Conservation (phyloP, 2,329 filamentous ascomycete genomes). For the Rhynchosporium graminicola region DNA sequence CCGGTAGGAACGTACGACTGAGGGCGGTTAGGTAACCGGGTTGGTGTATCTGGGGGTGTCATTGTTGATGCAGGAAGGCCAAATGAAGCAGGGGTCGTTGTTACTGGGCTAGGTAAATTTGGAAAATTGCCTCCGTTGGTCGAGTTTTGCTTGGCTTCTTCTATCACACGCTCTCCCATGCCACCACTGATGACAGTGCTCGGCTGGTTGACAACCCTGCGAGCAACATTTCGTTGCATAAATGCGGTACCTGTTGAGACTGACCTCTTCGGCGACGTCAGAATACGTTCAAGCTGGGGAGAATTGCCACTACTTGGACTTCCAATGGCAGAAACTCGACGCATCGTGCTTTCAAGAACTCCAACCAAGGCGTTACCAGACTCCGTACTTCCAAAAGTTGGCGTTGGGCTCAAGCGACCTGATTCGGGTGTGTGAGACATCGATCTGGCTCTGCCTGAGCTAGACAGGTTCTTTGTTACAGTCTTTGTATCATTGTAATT, state of each 20-base stretch:
- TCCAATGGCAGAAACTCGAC: slow-evolving; percentile 25
- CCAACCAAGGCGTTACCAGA: slow-evolving; percentile 25
- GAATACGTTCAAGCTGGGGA: slow-evolving; percentile 25
- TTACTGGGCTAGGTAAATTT: slow-evolving; percentile 13
- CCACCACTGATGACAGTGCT: slow-evolving; percentile 36
- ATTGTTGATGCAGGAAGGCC: slow-evolving; percentile 20
- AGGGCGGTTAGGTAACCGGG: slow-evolving; percentile 26
- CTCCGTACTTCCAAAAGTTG: slow-evolving; percentile 31
- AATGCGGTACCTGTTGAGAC: slow-evolving; percentile 51
- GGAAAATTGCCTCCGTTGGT: slow-evolving; percentile 18
- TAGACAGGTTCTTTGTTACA: slow-evolving; percentile 17
- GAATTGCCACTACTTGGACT: slow-evolving; percentile 25
- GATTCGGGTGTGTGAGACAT: slow-evolving; percentile 35
- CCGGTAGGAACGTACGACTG: slow-evolving; percentile 33
- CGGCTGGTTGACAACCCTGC: slow-evolving; percentile 28
- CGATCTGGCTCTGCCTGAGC: slow-evolving; percentile 29
- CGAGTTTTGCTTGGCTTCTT: slow-evolving; percentile 2
- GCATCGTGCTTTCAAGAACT: slow-evolving; percentile 31
- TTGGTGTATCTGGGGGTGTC: slow-evolving; percentile 31
- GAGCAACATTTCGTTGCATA: slow-evolving; percentile 43
- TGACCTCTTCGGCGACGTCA: slow-evolving; percentile 43
- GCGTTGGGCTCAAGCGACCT: slow-evolving; percentile 22
- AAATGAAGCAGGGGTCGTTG: slow-evolving; percentile 1
- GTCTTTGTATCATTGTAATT: slow-evolving; percentile 39
- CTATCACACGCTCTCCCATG: slow-evolving; percentile 31